A percentile compares a stretch with the other conserved stretches of the same genome.
Conservation (phyloP, 139 green algal genomes). For the Gonium pectorale region DNA sequence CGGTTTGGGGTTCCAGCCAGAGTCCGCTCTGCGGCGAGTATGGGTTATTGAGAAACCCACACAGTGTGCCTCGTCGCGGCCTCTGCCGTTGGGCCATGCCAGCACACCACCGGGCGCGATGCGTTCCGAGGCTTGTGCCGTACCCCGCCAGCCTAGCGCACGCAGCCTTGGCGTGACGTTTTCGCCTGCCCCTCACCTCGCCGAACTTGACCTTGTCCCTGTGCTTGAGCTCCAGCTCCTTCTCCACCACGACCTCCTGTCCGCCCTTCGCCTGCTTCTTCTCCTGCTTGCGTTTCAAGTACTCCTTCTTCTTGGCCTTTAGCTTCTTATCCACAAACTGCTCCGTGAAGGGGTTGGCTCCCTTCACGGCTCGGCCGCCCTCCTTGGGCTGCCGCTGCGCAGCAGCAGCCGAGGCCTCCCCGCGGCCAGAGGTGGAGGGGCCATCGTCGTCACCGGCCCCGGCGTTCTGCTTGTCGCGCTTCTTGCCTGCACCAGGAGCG, state of each 20-base stretch:
- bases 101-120: no score
- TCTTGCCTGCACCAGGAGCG: no score
- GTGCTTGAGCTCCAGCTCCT: conserved; percentile 36
- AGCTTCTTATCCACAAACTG: conserved; percentile 1
- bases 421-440: conserved; percentile 17
- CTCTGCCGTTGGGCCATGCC: no score
- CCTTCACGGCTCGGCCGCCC: not conserved
- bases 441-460: no score
- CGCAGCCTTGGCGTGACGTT: no score
- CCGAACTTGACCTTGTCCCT: conserved; percentile 46
- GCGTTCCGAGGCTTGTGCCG: no score
- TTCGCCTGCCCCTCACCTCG: conserved; percentile 23
- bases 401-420: not conserved
- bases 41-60: no score
- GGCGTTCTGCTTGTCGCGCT: no score
- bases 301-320: conserved; percentile 44
- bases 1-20: no score
- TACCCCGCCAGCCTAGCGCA: no score
- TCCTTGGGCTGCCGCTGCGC: not conserved
- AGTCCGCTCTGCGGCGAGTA: no score
- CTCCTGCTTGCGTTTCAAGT: conserved; percentile 51
- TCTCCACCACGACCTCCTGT: conserved; percentile 39
- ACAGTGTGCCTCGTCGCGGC: no score
- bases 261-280: not conserved
- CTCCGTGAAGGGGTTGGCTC: conserved; percentile 1